phyloP scores from a whole-genome alignment of 805 yeast genomes.

The Kuraishia piskuri region DNA sequence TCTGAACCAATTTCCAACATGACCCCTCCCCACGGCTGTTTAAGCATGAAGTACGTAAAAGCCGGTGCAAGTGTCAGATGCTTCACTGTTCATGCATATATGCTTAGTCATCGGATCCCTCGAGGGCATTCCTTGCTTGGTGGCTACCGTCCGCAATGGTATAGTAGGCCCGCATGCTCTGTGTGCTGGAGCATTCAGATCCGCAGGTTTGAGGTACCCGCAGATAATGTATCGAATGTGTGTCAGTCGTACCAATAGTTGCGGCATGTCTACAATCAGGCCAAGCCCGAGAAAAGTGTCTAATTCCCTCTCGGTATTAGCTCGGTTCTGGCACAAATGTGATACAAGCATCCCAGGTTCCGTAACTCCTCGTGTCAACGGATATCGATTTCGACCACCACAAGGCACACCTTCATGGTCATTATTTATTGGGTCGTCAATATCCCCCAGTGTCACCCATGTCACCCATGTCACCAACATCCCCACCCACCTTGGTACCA shows the following conservation, averaged over 20 bases:
- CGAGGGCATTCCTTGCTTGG: neutral
- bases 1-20: neutral
- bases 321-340: no score
- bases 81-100: neutral
- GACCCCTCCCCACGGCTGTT: neutral
- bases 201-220: neutral
- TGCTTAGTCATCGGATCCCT: neutral
- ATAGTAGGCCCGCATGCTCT: neutral
- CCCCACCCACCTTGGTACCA: no score
- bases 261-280: no score
- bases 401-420: no score
- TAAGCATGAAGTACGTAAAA: neutral
- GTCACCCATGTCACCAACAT: neutral
- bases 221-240: neutral
- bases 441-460: no score
- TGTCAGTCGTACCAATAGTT: neutral
- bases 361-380: no score
- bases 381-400: no score
- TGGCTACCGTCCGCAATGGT: neutral
- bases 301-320: no score
- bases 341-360: no score
- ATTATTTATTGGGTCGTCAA: no score
- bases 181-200: neutral
- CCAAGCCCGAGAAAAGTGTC: no score
- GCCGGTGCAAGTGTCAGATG: neutral